A percentile compares a stretch with the other conserved stretches of the same genome.
Evolutionary conservation across 495 filamentous ascomycete genomes (phyloP).

Genomic region (Cercophora samala): DNA sequence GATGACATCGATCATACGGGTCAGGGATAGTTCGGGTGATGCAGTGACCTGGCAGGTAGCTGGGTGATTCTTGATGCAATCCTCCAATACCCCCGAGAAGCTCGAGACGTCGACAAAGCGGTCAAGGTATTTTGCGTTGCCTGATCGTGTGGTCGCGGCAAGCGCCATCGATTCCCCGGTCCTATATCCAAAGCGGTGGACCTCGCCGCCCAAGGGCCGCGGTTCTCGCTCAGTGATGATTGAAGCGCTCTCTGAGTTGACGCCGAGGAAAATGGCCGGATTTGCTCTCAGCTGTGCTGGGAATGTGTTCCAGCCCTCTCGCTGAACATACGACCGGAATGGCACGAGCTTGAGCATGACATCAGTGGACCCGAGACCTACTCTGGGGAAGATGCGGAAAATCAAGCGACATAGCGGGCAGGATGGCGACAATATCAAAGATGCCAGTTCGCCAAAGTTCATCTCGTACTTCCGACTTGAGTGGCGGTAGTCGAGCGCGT

Average conservation of each 20-base stretch:
- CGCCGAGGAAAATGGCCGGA: not conserved
- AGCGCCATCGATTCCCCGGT: not conserved
- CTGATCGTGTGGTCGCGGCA: not conserved
- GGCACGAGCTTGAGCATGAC: not conserved
- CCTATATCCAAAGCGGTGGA: not conserved
- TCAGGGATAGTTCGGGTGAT: not conserved
- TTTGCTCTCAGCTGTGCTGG: not conserved
- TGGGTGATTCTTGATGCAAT: not conserved
- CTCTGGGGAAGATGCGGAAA: conserved; percentile 20
- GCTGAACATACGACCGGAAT: not conserved
- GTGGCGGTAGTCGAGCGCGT: not conserved
- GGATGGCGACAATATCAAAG: conserved; percentile 5
- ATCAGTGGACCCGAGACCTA: conserved; percentile 1
- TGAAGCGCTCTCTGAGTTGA: not conserved
- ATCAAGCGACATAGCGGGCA: conserved; percentile 26
- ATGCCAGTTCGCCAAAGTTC: conserved; percentile 14
- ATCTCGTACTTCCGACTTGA: not conserved
- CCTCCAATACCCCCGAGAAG: not conserved
- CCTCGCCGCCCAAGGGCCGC: not conserved
- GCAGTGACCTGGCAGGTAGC: not conserved
- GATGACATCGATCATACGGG: not conserved
- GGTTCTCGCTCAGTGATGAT: not conserved
- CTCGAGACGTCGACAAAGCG: conserved; percentile 4
- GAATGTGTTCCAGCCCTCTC: not conserved
- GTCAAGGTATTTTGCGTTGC: not conserved